These are phyloP conservation scores for Aspergillus bertholletiae DNA, from an alignment of 495 filamentous ascomycete species.

Conservation along the genomic window DNA sequence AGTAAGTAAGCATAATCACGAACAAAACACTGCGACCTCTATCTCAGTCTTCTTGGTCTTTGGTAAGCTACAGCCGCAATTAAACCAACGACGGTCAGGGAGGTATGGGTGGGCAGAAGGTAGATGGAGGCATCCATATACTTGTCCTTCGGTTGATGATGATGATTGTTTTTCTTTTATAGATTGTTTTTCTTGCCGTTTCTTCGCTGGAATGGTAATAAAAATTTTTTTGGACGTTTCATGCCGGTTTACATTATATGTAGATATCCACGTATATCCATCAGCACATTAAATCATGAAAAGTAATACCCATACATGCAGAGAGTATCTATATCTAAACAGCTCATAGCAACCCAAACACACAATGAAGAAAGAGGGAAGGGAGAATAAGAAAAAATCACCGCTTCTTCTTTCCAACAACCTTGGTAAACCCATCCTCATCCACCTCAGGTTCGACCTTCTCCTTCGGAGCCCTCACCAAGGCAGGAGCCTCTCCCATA, in stretches of 20 bases:
- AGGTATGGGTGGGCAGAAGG: constrained; percentile 22
- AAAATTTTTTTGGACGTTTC: constrained; percentile 14
- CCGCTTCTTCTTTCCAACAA: constrained; percentile 66
- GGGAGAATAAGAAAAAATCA: constrained; percentile 14
- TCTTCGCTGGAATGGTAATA: constrained; percentile 17
- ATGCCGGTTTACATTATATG: background rate
- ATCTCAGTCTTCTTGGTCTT: background rate
- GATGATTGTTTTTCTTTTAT: constrained; percentile 33
- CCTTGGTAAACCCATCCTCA: constrained; percentile 93
- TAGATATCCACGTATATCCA: constrained; percentile 1
- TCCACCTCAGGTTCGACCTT: constrained; percentile 75
- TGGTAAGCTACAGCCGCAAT: background rate
- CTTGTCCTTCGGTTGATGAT: constrained; percentile 35
- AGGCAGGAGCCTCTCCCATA: constrained; percentile 69
- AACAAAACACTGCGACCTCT: constrained; percentile 5
- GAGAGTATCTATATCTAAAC: constrained; percentile 7
- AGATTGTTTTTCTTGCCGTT: constrained; percentile 20
- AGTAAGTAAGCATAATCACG: constrained; percentile 17
- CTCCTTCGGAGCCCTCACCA: constrained; percentile 57
- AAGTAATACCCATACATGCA: constrained; percentile 1
- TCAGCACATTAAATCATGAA: background rate
- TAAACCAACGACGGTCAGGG: constrained; percentile 12
- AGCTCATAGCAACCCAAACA: constrained; percentile 3
- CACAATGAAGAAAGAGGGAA: background rate
- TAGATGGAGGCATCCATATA: constrained; percentile 20